Base-by-base conservation (phyloP, 176 grass and related monocot genomes). In the Elaeis guineensis region DNA sequence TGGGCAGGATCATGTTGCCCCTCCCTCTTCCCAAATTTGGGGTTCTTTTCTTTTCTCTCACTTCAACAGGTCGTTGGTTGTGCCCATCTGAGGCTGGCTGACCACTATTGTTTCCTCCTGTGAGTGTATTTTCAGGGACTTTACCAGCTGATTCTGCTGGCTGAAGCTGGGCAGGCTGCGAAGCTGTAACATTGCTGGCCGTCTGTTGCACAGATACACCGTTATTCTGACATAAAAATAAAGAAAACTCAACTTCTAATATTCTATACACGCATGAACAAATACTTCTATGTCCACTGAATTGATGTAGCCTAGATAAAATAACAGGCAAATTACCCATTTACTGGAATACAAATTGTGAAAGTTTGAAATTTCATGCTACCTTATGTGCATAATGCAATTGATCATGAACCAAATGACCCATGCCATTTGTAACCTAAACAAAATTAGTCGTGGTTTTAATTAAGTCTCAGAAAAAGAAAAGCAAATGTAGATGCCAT, bases 21-120 rank as follows among this genome's bases (percentile, higher is more conserved):
- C 72, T 84, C 29, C 66, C 82, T 85, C 80, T 87, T 55, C 61
- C 63, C 0, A 51, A 55, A 59, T 77, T 85, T 4, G 61, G 68
- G 60, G 69, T 59, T 82, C 72, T 90, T 58, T 63, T 84, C 63
- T 97, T 97, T 19, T 75, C 79, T 70, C 82, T 89, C 15, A 65
- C 57, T 23, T 90, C 81, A 0, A 23, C 58, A 16, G 64, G 52
- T 69, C 25, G 73, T 61, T 59, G 74, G 17, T 57, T 80, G 16
- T 69, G 73, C 19, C 39, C 7, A 22, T 23, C 63, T 25, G 59
- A 59, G 18, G 57, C 25, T 16, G 60, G 44, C 28, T 80, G 66
- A 0, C 19, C 58, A 4, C 32, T 32, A 28, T 75, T 75, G 72
- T 28, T 63, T 19, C 17, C 21, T 71, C 60, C 39, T 48, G 49